A percentile compares a stretch with the other conserved stretches of the same genome.
Conservation (phyloP, 768 basidiomycete genomes). For the Termitomyces titanicus region DNA sequence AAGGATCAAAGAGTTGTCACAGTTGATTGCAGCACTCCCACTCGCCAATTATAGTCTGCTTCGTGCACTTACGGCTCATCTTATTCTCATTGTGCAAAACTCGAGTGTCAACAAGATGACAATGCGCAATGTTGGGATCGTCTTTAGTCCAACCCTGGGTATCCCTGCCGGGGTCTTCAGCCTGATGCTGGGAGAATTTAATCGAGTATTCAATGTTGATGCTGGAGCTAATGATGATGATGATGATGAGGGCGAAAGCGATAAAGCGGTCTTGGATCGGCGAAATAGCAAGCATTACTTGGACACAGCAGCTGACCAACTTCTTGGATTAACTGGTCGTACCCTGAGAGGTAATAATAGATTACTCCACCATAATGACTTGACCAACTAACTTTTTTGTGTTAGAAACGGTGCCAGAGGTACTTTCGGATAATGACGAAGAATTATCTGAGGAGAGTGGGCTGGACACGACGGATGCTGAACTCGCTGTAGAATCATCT, state of each 20-base stretch:
- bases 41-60: slow-evolving; percentile 91
- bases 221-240: slow-evolving; percentile 34
- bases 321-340: slow-evolving; percentile 76
- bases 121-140: slow-evolving; percentile 97
- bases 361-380: slow-evolving; percentile 9
- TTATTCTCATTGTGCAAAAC: slow-evolving; percentile 94
- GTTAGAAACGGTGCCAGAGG: slow-evolving; percentile 51
- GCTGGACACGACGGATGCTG: slow-evolving; percentile 64
- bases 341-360: slow-evolving; percentile 50
- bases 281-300: slow-evolving; percentile 85
- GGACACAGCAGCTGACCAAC: slow-evolving; percentile 76
- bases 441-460: slow-evolving; percentile 71
- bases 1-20: slow-evolving; percentile 81
- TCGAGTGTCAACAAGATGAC: slow-evolving; percentile 94
- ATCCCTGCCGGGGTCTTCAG: slow-evolving; percentile 98
- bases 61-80: slow-evolving; percentile 90
- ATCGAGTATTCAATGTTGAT: slow-evolving; percentile 87
- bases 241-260: slow-evolving; percentile 16
- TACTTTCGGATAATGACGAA: slow-evolving; percentile 68
- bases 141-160: slow-evolving; percentile 95
- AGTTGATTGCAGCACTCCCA: slow-evolving; percentile 84
- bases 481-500: slow-evolving; percentile 45
- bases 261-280: slow-evolving; percentile 40
- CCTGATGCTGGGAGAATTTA: slow-evolving; percentile 91
- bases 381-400: slow-evolving; percentile 12